These are phyloP conservation scores for Geosiphon pyriformis DNA, from an alignment of 192 early-diverging fungal species.

Conservation along the genomic window DNA sequence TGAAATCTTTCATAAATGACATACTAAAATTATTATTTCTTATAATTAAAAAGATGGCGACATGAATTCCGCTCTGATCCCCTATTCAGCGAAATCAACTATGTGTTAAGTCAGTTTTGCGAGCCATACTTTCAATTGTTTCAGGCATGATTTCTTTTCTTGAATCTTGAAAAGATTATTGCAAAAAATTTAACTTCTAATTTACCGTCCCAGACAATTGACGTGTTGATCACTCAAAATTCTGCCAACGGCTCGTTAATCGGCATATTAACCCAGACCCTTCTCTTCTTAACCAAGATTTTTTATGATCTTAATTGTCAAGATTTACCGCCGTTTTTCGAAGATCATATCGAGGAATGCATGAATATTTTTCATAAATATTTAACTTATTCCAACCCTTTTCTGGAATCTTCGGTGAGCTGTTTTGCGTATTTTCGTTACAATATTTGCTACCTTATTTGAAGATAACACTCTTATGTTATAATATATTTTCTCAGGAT, in stretches of 20 bases:
- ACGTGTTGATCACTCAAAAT: conserved; percentile 69
- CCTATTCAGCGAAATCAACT: conserved; percentile 88
- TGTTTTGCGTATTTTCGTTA: background rate
- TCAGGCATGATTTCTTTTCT: conserved; percentile 42
- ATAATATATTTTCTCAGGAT: conserved; percentile 41
- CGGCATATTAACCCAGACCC: conserved; percentile 62
- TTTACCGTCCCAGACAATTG: conserved; percentile 53
- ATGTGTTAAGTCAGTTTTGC: conserved; percentile 81
- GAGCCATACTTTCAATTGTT: conserved; percentile 79
- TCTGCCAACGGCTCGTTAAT: conserved; percentile 57
- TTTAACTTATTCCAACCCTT: conserved; percentile 71
- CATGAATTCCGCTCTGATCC: conserved; percentile 71
- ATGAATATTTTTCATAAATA: conserved; percentile 88
- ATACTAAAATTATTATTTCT: no score
- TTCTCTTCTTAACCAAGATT: conserved; percentile 80
- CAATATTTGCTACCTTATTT: background rate
- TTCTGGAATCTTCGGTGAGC: conserved; percentile 56
- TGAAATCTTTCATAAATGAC: no score
- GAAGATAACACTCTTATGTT: background rate
- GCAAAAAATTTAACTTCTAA: background rate
- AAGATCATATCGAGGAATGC: conserved; percentile 80
- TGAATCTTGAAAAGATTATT: background rate
- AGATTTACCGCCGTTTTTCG: conserved; percentile 96
- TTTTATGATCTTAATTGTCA: conserved; percentile 94
- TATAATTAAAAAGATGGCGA: conserved; percentile 74